A percentile compares a stretch with the other conserved stretches of the same genome.
These are phyloP conservation scores for Claviceps paspali DNA, from an alignment of 2,329 filamentous ascomycete species.

Conservation along the genomic window DNA sequence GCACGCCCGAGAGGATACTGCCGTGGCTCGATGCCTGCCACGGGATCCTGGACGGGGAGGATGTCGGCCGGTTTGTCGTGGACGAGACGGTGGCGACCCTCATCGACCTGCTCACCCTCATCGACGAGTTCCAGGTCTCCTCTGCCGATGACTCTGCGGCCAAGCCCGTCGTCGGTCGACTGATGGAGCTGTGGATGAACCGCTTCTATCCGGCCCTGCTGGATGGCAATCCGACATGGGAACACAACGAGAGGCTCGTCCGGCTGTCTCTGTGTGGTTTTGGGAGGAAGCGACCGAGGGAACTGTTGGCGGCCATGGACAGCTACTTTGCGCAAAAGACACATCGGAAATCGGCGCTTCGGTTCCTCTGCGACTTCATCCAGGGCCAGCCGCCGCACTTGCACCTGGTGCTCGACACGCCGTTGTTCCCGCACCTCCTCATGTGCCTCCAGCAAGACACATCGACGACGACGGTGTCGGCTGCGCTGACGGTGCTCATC, in stretches of 20 bases:
- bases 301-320: conserved; percentile 52
- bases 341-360: conserved; percentile 47
- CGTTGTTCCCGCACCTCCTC: conserved; percentile 55
- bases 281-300: conserved; percentile 56
- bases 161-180: conserved; percentile 38
- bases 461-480: conserved; percentile 60
- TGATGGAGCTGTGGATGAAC: conserved; percentile 43
- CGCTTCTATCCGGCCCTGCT: conserved; percentile 24
- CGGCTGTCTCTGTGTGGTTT: conserved; percentile 38
- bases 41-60: conserved; percentile 29
- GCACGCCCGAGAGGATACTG: conserved; percentile 44
- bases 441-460: conserved; percentile 64
- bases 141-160: conserved; percentile 25
- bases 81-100: conserved; percentile 50
- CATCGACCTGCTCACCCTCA: conserved; percentile 47
- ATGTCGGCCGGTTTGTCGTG: conserved; percentile 46
- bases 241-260: conserved; percentile 34
- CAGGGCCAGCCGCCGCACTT: conserved; percentile 66
- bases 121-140: conserved; percentile 37
- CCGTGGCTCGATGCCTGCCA: conserved; percentile 53
- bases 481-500: conserved; percentile 58
- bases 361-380: conserved; percentile 57
- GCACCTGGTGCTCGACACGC: conserved; percentile 56
- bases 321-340: conserved; percentile 48
- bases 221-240: conserved; percentile 21